These are phyloP conservation scores for Coprinellus micaceus DNA, from an alignment of 768 basidiomycete genomes.

Conservation along the genomic window DNA sequence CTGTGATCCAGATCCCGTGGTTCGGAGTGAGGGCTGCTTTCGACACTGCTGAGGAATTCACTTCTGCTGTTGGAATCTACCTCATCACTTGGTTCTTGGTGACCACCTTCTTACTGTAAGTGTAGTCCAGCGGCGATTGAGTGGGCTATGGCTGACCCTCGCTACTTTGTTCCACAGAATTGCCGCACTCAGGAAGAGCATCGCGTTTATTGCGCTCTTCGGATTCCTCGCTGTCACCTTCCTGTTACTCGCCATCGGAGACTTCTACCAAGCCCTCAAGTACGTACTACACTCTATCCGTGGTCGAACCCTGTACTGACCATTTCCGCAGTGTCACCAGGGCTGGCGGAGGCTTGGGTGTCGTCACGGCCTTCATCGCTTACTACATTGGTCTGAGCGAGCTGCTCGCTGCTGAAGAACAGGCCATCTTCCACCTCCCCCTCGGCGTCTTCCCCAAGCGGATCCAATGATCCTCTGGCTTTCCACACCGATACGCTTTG, in stretches of 20 bases:
- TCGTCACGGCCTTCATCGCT: slow-evolving; percentile 44
- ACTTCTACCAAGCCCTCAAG: slow-evolving; percentile 27
- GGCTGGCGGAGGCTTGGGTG: slow-evolving; percentile 43
- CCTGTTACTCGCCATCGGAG: slow-evolving; percentile 37
- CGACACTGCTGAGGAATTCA: slow-evolving; percentile 31
- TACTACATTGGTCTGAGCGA: slow-evolving; percentile 47
- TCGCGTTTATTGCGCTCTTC: slow-evolving; percentile 39
- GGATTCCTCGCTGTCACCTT: slow-evolving; percentile 38
- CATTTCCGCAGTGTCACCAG: slow-evolving; percentile 28
- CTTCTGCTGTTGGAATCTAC: slow-evolving; percentile 66
- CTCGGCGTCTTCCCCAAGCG: slow-evolving; percentile 38
- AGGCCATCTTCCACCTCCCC: slow-evolving; percentile 36
- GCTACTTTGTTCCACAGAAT: slow-evolving; percentile 23
- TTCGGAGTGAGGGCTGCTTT: slow-evolving; percentile 62
- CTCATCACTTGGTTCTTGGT: slow-evolving; percentile 71
- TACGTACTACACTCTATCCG: slow-evolving; percentile 19
- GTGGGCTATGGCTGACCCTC: neutral
- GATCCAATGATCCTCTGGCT: neutral
- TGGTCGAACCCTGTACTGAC: neutral
- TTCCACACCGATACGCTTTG: neutral
- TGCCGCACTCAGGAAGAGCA: slow-evolving; percentile 34
- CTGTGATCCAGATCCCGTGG: slow-evolving; percentile 65
- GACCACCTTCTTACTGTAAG: slow-evolving; percentile 65
- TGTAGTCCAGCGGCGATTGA: slow-evolving; percentile 8
- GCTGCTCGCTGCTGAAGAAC: slow-evolving; percentile 38